Base-by-base conservation (phyloP, 768 basidiomycete genomes). In the Cyathus striatus region DNA sequence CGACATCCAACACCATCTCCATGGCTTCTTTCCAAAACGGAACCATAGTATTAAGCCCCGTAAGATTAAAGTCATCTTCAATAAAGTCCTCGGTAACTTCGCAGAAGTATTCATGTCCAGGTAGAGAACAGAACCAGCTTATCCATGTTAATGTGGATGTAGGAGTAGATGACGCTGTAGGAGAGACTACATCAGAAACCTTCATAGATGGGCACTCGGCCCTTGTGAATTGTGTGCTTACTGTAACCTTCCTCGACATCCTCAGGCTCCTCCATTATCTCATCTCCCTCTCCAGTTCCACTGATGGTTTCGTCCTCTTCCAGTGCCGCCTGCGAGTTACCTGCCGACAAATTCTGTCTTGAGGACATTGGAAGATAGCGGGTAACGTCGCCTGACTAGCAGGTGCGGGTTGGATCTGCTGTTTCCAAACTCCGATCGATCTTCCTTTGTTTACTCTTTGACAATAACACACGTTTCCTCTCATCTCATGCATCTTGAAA, bases 21-120 rank as follows among this genome's bases (percentile, higher is more conserved):
- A 99, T 89, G 35, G 96, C 96, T 63, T 99, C 96, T 63, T 97
- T 98, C 92, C 95, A 99, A 61, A 99, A 99, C 6, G 96, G 96
- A 14, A 98, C 96, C 83, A 94, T 83, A 23, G 78, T 78, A 58
- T 93, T 95, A 61, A 99, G 66, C 5, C 96, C 96, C 4, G 96
- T 99, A 27, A 99, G 73, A 68, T 99, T 99, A 72, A 99, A 99
- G 60, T 98, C 91, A 66, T 99, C 96, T 62, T 98, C 92, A 62
- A 99, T 98, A 65, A 98, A 99, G 61, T 99, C 96, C 60, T 96
- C 94, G 45, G 90, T 85, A 37, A 97, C 94, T 69, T 96, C 94
- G 64, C 91, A 94, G 61, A 96, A 97, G 71, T 96, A 97, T 66
- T 97, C 94, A 64, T 97, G 94, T 33, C 90, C 90, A 9, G 91